Evolutionary conservation across 1,284 basidiomycete genomes (phyloP).

Genomic region (Ustilago curta): DNA sequence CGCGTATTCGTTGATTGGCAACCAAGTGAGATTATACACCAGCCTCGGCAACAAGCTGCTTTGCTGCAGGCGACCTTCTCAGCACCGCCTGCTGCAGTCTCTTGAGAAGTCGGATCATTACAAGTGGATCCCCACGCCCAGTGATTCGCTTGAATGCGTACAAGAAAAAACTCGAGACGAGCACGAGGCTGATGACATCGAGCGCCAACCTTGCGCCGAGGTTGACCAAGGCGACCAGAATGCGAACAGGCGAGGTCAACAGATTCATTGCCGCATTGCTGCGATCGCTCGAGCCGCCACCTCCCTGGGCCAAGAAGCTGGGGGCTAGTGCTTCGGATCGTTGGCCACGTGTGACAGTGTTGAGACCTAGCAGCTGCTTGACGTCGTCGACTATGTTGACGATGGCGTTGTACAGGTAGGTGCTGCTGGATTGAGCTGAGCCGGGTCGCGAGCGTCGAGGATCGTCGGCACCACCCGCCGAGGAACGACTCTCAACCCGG

Average conservation of each 20-base stretch:
- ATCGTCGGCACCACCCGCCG: conserved; percentile 24
- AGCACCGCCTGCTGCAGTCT: conserved; percentile 33
- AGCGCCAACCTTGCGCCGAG: conserved; percentile 57
- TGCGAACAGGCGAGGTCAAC: conserved; percentile 39
- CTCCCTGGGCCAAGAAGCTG: conserved; percentile 45
- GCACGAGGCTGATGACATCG: conserved; percentile 57
- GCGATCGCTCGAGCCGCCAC: conserved; percentile 17
- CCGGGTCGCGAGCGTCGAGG: conserved; percentile 19
- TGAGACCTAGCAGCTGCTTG: conserved; percentile 37
- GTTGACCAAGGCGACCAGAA: conserved; percentile 53
- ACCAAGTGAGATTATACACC: conserved; percentile 8
- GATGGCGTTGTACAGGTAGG: conserved; percentile 32
- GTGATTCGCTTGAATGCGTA: conserved; percentile 53
- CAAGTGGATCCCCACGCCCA: conserved; percentile 62
- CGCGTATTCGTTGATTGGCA: neutral
- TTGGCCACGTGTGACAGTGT: conserved; percentile 18
- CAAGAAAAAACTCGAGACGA: conserved; percentile 54
- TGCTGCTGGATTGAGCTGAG: conserved; percentile 11
- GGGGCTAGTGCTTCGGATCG: conserved; percentile 42
- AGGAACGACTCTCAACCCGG: conserved; percentile 54
- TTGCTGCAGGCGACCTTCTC: conserved; percentile 30
- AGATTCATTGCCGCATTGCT: conserved; percentile 29
- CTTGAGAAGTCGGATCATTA: conserved; percentile 47
- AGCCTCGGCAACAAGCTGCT: conserved; percentile 33
- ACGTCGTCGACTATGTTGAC: conserved; percentile 42